These are phyloP conservation scores for Glycine soja DNA, from an alignment of 306 rosid genomes.

Conservation along the genomic window DNA sequence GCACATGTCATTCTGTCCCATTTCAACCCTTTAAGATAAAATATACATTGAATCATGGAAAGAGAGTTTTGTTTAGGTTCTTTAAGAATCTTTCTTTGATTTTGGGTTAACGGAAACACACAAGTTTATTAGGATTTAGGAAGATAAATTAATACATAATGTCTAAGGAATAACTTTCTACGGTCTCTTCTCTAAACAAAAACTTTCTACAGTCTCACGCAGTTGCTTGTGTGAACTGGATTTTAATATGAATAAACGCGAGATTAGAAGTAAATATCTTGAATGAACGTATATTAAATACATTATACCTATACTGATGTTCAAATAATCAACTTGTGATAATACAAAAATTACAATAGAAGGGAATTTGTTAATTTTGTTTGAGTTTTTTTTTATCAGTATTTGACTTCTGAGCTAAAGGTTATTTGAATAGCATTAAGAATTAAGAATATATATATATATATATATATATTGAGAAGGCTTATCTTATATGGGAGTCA, in stretches of 20 bases:
- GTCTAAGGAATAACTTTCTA: no score
- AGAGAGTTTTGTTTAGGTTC: not conserved
- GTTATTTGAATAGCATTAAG: no score
- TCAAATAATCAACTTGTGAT: no score
- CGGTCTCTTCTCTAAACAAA: no score
- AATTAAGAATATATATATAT: no score
- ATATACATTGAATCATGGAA: conserved; percentile 26
- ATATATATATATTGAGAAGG: no score
- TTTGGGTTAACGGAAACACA: not conserved
- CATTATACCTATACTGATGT: no score
- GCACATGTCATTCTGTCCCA: conserved; percentile 57
- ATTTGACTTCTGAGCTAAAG: not conserved
- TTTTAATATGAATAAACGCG: not conserved
- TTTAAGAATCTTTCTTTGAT: not conserved
- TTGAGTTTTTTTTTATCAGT: no score
- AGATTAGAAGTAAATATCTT: not conserved
- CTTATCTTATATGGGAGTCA: no score
- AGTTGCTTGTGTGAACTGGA: not conserved
- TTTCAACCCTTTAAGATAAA: conserved; percentile 31
- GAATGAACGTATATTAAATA: not conserved
- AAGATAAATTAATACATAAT: no score
- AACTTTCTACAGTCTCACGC: no score
- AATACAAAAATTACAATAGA: not conserved
- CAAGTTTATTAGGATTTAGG: conserved; percentile 6
- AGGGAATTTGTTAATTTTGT: not conserved